Evolutionary conservation across 2,329 filamentous ascomycete species (phyloP).

Genomic region (Colletotrichum orchidophilum): DNA sequence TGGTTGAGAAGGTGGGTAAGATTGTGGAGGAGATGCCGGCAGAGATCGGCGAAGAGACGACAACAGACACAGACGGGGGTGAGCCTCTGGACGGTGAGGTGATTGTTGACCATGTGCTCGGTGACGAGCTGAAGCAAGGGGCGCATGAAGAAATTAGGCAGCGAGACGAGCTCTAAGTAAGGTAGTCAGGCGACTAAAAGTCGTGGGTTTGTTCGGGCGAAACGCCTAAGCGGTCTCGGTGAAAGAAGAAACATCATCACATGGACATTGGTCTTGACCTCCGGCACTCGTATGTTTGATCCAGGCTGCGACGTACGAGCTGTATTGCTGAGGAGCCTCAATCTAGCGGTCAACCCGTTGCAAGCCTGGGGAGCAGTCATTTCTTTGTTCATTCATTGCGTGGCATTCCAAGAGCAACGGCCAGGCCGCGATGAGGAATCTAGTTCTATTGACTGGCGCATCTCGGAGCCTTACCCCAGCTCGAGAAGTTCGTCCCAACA

Average conservation of each 20-base stretch:
- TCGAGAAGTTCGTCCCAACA: not conserved
- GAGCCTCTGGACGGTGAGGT: slow-evolving; percentile 36
- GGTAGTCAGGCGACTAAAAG: not conserved
- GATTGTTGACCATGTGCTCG: slow-evolving; percentile 3
- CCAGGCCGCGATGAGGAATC: not conserved
- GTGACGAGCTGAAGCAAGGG: slow-evolving; percentile 39
- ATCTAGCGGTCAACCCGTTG: not conserved
- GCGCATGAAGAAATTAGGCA: slow-evolving; percentile 27
- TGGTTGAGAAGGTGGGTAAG: slow-evolving; percentile 64
- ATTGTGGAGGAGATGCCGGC: slow-evolving; percentile 51
- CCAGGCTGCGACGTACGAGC: not conserved
- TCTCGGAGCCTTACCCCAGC: not conserved
- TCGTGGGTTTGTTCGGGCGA: not conserved
- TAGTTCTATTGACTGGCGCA: not conserved
- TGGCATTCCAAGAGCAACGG: not conserved
- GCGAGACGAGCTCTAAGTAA: slow-evolving; percentile 24
- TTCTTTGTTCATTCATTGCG: slow-evolving; percentile 1
- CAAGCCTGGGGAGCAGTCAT: not conserved
- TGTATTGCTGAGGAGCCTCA: not conserved
- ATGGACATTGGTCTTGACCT: not conserved
- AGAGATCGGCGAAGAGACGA: slow-evolving; percentile 30
- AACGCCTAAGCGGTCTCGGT: not conserved
- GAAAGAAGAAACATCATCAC: slow-evolving; percentile 23
- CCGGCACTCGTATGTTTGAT: not conserved
- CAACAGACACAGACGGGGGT: not conserved